Conservation (phyloP, 306 rosid genomes). For the Sesbania bispinosa region DNA sequence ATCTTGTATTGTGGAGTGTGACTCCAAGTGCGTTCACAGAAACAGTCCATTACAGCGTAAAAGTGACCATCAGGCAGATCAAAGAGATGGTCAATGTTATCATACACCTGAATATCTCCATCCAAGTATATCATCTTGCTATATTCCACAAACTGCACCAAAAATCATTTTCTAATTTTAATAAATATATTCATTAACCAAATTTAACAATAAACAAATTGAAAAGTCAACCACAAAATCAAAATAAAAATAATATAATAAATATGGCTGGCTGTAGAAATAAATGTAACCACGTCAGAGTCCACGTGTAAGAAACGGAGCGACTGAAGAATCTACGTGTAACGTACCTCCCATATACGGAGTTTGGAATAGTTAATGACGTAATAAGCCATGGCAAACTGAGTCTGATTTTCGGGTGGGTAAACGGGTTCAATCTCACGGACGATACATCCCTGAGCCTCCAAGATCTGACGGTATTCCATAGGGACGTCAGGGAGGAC, state of each 20-base stretch:
- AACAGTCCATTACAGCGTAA: conserved; percentile 75
- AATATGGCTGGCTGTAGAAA: no score
- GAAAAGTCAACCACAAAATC: no score
- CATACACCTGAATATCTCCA: conserved; percentile 70
- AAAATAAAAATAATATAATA: no score
- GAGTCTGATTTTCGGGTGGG: no score
- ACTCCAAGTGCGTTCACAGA: conserved; percentile 83
- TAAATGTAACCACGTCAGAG: no score
- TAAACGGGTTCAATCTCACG: conserved; percentile 59
- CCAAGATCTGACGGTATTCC: conserved; percentile 53
- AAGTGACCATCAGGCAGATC: conserved; percentile 52
- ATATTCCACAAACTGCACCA: conserved; percentile 65
- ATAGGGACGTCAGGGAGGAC: conserved; percentile 59
- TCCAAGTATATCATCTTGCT: conserved; percentile 70
- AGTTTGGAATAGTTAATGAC: conserved; percentile 70
- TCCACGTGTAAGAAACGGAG: no score
- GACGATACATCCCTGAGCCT: conserved; percentile 53
- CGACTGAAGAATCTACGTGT: no score
- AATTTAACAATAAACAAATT: no score
- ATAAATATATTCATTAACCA: no score
- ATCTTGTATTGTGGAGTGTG: conserved; percentile 58
- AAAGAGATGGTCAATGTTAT: conserved; percentile 62
- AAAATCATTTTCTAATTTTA: neutral
- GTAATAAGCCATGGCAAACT: conserved; percentile 70
- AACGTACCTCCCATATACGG: conserved; percentile 74